Percentiles rank a stretch among this genome's conserved stretches.
phyloP scores from a whole-genome alignment of 2,329 filamentous ascomycete species.

The Rhytidhysteron rufulum region DNA sequence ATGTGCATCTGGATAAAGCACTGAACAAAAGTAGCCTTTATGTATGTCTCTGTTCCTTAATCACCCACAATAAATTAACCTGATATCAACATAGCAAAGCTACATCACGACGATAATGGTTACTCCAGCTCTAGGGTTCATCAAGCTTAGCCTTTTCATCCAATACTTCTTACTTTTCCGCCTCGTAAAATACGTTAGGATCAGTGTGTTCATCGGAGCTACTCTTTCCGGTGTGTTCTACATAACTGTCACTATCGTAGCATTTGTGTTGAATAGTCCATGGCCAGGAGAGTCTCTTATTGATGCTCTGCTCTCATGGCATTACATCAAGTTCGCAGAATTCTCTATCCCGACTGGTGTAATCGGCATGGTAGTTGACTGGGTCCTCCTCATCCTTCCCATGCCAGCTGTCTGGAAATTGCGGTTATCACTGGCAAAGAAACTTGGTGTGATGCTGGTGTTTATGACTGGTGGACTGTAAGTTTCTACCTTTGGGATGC shows the following conservation, averaged over 20 bases:
- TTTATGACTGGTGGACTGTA: constrained; percentile 3
- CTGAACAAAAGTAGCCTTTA: neutral
- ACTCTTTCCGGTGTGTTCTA: constrained; percentile 10
- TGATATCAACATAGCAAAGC: constrained; percentile 3
- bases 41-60: neutral
- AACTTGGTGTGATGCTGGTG: constrained; percentile 5
- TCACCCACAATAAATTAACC: too few relatives aligned
- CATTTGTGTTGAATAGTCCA: constrained; percentile 10
- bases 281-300: constrained; percentile 12
- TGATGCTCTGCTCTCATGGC: constrained; percentile 8
- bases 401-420: constrained; percentile 5
- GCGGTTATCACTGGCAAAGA: constrained; percentile 1
- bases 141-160: constrained; percentile 13
- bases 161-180: constrained; percentile 13
- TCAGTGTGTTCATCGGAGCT: constrained; percentile 12
- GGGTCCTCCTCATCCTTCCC: constrained; percentile 5
- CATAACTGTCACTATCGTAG: constrained; percentile 8
- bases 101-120: constrained; percentile 1
- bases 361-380: constrained; percentile 10
- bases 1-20: constrained; percentile 2
- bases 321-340: constrained; percentile 9
- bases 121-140: constrained; percentile 11
- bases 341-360: constrained; percentile 12
- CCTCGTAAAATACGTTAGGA: constrained; percentile 9
- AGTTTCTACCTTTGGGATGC: neutral